Evolutionary conservation across 176 grass and related monocot species (phyloP), one percentile per base, ranked within the genome.

Genomic region (Hyparrhenia diplandra): DNA sequence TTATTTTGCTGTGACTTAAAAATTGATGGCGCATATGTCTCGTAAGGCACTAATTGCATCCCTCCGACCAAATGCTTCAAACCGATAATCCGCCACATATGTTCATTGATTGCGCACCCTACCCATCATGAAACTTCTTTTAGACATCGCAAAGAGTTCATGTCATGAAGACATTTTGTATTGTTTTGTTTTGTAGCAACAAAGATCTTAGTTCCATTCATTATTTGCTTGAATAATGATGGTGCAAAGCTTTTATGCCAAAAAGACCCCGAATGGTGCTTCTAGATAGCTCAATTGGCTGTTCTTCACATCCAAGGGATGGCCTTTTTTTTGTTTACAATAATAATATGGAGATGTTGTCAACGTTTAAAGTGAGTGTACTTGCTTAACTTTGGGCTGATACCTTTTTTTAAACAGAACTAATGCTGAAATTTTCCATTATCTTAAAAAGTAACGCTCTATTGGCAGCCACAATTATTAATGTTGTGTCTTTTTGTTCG

Each of bases 21-120:
- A 83, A 69, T 73, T 97, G 72, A 94, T 89, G 90, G 77, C 89
- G 70, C 91, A n/a, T 55, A 97, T 97, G 82, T 88, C 87, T 49
- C 80, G 86, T 63, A 97, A 91, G 89, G 94, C 94, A 81, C 54
- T 90, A 52, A 87, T 72, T 76, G 86, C 77, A 75, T 46, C 94
- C n/a, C n/a, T n/a, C 39, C 87, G 71, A 64, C 94, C 91, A 41
- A 64, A 92, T 88, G 76, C 94, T 73, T 91, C 91, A 2, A n/a
- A n/a, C n/a, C n/a, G 74, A 92, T 97, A 82, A 88, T 87, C 74
- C 47, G 73, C 82, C 87, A 88, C 72, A 92, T 97, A 32, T 78
- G 87, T 71, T 88, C 87, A 7, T 62, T 97, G 67, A 45, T 97
- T 71, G 80, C 36, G 13, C 70, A 73, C 62, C 71, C 17, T 67